Base-by-base conservation (phyloP, 495 filamentous ascomycete species). In the Terfezia claveryi region DNA sequence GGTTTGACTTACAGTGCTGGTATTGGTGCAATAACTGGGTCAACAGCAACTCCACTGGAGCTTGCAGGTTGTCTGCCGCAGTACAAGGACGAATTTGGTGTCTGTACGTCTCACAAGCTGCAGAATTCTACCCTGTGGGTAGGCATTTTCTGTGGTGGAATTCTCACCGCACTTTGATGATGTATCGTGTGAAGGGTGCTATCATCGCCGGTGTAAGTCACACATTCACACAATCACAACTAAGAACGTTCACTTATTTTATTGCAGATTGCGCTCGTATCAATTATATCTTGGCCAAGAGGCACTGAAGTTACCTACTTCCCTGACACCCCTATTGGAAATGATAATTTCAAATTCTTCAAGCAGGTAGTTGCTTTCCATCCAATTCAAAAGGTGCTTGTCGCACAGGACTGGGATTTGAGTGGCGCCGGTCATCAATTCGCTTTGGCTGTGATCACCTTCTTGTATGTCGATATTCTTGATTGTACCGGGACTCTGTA, bases 391-490 rank as follows among this genome's bases (percentile, higher is more conserved):
- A 73, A 76, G 46, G 77, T 74, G 8, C 71, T 87, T 10, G 71
- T 70, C 11, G 83, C 76, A 1, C 79, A 82, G 62, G 70, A 80
- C 23, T 89, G 82, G 81, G 66, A 79, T 61, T 69, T 89, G 38
- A 67, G 71, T 20, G 70, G 71, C 10, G 76, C 77, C 52, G 80
- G 81, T 5, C 69, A 71, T 0, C 74, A 88, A 63, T 89, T 89
- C 62, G 81, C 77, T 23, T 65, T 88, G 36, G 84, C 84, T 0
- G 75, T 88, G 50, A 79, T 88, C 62, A 87, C 84, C 14, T 89
- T 89, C 69, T 72, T 87, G 53, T 88, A 89, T 61, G 83, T 88
- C 56, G 84, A 89, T 66, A 87, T 88, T 56, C 74, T 80, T 53
- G 77, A 80, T 58, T 73, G 72, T 59, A 79, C 77, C 7, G 77